Evolutionary conservation across 345 rosid genomes (phyloP).

Genomic region (Trapa incisa): DNA sequence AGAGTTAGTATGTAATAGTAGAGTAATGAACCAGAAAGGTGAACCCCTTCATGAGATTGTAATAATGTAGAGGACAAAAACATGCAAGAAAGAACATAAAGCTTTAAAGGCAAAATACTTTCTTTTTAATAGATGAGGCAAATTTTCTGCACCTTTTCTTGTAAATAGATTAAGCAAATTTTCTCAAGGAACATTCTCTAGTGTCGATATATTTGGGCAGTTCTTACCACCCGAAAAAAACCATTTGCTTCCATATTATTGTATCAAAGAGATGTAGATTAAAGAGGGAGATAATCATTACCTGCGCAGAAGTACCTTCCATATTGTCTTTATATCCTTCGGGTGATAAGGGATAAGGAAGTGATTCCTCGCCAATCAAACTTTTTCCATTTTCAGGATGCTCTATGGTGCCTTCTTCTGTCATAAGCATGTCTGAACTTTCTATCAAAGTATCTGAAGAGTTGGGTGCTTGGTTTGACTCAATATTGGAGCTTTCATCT

Average conservation of each 20-base stretch:
- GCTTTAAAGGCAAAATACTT: not conserved
- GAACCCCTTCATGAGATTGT: not conserved
- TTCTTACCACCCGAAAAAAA: not conserved
- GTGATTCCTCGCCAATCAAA: conserved; percentile 11
- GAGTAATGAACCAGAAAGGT: not conserved
- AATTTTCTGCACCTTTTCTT: not conserved
- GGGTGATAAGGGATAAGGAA: conserved; percentile 12
- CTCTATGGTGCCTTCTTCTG: conserved; percentile 2
- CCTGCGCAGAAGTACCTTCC: conserved; percentile 18
- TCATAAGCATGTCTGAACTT: conserved; percentile 14
- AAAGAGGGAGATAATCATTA: conserved; percentile 8
- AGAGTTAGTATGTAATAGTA: not conserved
- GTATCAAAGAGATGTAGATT: not conserved
- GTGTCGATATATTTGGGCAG: not conserved
- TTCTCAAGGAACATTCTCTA: not conserved
- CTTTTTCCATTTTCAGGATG: conserved; percentile 12
- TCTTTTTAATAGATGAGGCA: not conserved
- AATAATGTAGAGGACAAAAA: not conserved
- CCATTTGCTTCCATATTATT: too few relatives aligned
- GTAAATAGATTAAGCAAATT: not conserved
- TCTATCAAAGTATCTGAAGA: conserved; percentile 10
- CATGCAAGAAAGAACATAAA: not conserved
- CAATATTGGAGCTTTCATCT: conserved; percentile 3
- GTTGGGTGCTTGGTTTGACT: conserved; percentile 9
- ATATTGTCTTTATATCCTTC: conserved; percentile 8